Evolutionary conservation across 2,329 filamentous ascomycete genomes (phyloP).

Genomic region (Zalaria sp.): DNA sequence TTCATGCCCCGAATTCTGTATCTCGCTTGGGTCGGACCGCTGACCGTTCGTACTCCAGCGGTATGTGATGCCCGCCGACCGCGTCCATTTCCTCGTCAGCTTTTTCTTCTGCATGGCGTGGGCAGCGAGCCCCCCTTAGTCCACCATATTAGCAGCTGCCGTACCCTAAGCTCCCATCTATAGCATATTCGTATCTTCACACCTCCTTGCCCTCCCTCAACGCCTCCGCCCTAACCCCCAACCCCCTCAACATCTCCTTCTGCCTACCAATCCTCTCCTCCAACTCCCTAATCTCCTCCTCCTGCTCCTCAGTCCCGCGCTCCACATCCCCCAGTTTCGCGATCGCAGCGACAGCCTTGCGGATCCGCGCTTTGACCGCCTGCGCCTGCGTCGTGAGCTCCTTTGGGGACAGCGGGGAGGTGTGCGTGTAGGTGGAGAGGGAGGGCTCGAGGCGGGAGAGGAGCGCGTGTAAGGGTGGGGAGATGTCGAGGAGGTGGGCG

Average conservation of each 20-base stretch:
- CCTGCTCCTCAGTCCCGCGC: conserved; percentile 52
- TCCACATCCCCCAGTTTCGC: conserved; percentile 55
- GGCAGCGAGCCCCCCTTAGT: too few relatives aligned
- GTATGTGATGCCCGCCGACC: too few relatives aligned
- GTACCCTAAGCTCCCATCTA: too few relatives aligned
- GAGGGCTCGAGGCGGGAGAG: conserved; percentile 48
- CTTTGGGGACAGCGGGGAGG: conserved; percentile 45
- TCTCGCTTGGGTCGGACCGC: too few relatives aligned
- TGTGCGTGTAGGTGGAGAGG: conserved; percentile 6
- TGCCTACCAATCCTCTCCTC: conserved; percentile 51
- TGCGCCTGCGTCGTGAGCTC: conserved; percentile 66
- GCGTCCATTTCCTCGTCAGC: too few relatives aligned
- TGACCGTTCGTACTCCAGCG: too few relatives aligned
- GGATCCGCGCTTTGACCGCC: conserved; percentile 61
- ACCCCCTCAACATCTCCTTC: conserved; percentile 39
- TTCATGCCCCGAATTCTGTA: too few relatives aligned
- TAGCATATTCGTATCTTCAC: too few relatives aligned
- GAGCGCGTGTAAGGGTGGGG: conserved; percentile 67
- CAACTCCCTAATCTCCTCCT: conserved; percentile 53
- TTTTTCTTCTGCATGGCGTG: too few relatives aligned
- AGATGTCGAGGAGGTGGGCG: conserved; percentile 71
- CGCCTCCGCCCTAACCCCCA: conserved; percentile 36
- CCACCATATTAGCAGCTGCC: too few relatives aligned
- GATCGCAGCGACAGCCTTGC: conserved; percentile 54
- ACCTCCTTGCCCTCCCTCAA: not conserved